Percentiles rank a stretch among this genome's conserved stretches.
Conservation (phyloP, 2,329 filamentous ascomycete genomes). For the Davidsoniella australis region DNA sequence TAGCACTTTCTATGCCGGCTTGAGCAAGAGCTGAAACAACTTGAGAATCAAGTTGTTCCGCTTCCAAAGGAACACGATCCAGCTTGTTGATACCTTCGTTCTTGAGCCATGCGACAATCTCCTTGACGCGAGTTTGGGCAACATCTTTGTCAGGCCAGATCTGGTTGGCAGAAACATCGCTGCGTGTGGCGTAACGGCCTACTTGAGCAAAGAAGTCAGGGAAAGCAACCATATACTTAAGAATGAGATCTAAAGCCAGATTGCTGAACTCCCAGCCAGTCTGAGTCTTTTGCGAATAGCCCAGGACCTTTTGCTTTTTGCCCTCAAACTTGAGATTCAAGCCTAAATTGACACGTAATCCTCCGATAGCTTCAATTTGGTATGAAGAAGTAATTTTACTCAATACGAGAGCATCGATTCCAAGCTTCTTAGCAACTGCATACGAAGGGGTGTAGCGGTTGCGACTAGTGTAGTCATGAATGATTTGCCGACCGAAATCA, state of each 20-base stretch:
- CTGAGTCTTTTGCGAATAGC: conserved; percentile 74
- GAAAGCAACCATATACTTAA: conserved; percentile 82
- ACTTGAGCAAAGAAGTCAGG: conserved; percentile 90
- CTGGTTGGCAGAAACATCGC: conserved; percentile 68
- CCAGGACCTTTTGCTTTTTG: conserved; percentile 86
- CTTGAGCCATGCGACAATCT: conserved; percentile 88
- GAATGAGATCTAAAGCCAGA: conserved; percentile 63
- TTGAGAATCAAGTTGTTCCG: conserved; percentile 86
- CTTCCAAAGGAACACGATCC: conserved; percentile 88
- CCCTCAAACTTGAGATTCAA: conserved; percentile 95
- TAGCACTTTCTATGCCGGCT: conserved; percentile 29
- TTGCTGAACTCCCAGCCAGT: conserved; percentile 93
- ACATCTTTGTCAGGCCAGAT: conserved; percentile 60
- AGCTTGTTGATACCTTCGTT: conserved; percentile 79
- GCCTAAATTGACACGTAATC: conserved; percentile 72
- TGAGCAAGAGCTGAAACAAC: conserved; percentile 67
- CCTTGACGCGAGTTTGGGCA: conserved; percentile 70
- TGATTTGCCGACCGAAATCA: conserved; percentile 65
- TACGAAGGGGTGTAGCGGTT: conserved; percentile 76
- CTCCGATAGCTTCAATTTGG: conserved; percentile 60
- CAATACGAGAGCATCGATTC: conserved; percentile 69
- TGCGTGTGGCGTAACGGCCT: conserved; percentile 67
- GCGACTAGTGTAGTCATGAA: conserved; percentile 47
- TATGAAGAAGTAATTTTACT: conserved; percentile 96
- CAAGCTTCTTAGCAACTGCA: conserved; percentile 66